phyloP scores from a whole-genome alignment of 805 yeast species.

The Maudiozyma serrabonitensis region DNA sequence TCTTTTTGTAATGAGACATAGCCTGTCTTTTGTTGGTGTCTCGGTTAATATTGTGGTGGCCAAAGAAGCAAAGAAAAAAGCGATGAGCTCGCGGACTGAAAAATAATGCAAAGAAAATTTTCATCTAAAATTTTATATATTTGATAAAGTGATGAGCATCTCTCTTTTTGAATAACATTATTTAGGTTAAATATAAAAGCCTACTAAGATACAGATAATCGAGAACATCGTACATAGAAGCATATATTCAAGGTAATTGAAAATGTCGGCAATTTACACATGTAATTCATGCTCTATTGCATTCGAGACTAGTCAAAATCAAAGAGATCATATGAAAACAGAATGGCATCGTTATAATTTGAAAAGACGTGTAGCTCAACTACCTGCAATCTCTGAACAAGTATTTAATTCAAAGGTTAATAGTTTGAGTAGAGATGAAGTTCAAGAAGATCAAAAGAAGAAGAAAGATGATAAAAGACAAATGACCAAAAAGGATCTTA shows the following conservation, averaged over 20 bases:
- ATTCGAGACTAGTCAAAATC: conserved; percentile 66
- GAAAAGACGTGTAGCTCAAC: conserved; percentile 82
- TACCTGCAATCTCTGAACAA: conserved; percentile 64
- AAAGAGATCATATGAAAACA: conserved; percentile 87
- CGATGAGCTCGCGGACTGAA: too few species aligned
- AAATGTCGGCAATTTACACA: conserved; percentile 35
- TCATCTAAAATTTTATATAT: not conserved
- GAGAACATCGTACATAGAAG: too few species aligned
- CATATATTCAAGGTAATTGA: not conserved
- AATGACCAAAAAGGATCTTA: conserved; percentile 34
- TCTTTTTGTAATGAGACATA: too few species aligned
- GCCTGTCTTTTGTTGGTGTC: too few species aligned
- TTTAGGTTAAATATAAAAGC: too few species aligned
- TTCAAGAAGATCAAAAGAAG: conserved; percentile 5
- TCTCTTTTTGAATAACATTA: too few species aligned
- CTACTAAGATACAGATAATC: too few species aligned
- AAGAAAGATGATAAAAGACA: conserved; percentile 17
- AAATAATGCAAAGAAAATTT: not conserved
- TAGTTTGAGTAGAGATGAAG: conserved; percentile 13
- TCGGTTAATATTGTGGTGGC: too few species aligned
- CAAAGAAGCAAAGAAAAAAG: not conserved
- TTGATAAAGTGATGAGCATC: not conserved
- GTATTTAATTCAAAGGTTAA: conserved; percentile 61
- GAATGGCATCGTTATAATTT: conserved; percentile 98
- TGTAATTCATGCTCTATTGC: conserved; percentile 84